A percentile compares a stretch with the other conserved stretches of the same genome.
phyloP scores from a whole-genome alignment of 2,329 filamentous ascomycete species.

The Fusarium buharicum region DNA sequence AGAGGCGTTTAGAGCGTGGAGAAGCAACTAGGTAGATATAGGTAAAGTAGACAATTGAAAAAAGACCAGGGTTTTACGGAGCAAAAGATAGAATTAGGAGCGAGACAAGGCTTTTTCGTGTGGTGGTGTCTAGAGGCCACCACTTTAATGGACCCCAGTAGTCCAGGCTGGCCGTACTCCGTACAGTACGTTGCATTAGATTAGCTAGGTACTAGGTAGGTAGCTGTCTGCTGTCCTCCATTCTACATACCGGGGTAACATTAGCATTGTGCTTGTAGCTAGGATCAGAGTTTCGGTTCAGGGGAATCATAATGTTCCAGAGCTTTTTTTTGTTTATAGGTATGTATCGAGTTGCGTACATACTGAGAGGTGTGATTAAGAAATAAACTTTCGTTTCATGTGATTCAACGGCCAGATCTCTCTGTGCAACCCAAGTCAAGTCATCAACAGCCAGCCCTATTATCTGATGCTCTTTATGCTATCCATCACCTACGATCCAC shows the following conservation, averaged over 20 bases:
- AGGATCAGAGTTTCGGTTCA: constrained; percentile 4
- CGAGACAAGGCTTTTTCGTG: neutral
- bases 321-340: neutral
- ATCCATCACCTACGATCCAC: neutral
- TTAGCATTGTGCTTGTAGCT: neutral
- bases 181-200: neutral
- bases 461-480: neutral
- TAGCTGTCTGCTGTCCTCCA: too few species aligned
- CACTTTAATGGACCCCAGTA: constrained; percentile 2
- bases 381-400: constrained; percentile 10
- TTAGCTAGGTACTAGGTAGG: too few species aligned
- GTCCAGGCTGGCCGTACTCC: neutral
- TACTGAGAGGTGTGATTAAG: neutral
- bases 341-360: neutral
- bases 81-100: constrained; percentile 3
- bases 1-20: constrained; percentile 35
- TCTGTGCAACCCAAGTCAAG: neutral
- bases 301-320: neutral
- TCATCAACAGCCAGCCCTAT: neutral
- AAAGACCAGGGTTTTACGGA: constrained; percentile 1
- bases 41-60: constrained; percentile 1
- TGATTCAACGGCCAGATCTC: neutral
- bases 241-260: neutral
- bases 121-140: neutral
- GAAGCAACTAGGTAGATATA: constrained; percentile 26